A percentile compares a stretch with the other conserved stretches of the same genome.
Conservation (phyloP, 371 early-diverging fungal genomes). For the Coemansia sp. region DNA sequence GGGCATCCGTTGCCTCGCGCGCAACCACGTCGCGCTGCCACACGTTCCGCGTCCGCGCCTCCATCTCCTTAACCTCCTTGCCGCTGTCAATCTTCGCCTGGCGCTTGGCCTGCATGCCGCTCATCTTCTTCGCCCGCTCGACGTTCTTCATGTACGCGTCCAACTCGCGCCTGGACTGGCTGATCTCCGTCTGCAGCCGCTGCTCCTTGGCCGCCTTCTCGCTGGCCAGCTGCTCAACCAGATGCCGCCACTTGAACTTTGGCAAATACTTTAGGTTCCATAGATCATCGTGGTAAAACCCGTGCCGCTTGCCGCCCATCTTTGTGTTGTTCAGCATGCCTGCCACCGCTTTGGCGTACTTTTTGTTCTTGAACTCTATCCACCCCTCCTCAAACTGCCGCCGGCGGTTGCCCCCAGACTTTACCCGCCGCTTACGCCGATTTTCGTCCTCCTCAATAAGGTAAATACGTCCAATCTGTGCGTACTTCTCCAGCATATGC, state of each 20-base stretch:
- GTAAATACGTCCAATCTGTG: constrained; percentile 81
- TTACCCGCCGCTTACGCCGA: constrained; percentile 58
- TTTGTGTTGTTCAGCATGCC: constrained; percentile 71
- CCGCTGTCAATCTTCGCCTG: constrained; percentile 51
- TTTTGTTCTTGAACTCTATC: constrained; percentile 94
- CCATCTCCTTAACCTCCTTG: constrained; percentile 30
- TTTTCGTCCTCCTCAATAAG: constrained; percentile 73
- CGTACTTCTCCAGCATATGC: constrained; percentile 68
- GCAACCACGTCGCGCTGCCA: constrained; percentile 50
- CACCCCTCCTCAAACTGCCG: constrained; percentile 92
- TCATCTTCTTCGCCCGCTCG: constrained; percentile 78
- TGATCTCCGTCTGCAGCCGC: constrained; percentile 78
- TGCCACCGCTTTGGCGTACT: constrained; percentile 78
- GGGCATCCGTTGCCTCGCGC: constrained; percentile 6
- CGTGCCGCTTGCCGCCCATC: constrained; percentile 85
- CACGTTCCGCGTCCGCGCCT: constrained; percentile 50
- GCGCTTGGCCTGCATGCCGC: constrained; percentile 71
- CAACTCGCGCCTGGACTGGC: constrained; percentile 80
- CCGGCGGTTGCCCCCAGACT: constrained; percentile 72
- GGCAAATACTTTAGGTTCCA: constrained; percentile 97
- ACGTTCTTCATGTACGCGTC: constrained; percentile 84
- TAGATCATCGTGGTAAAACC: constrained; percentile 82
- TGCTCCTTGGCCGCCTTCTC: constrained; percentile 71
- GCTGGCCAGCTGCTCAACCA: constrained; percentile 87
- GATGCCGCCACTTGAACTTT: constrained; percentile 94